These are phyloP conservation scores for Candida sp. DNA, from an alignment of 1,139 yeast species.

Conservation along the genomic window DNA sequence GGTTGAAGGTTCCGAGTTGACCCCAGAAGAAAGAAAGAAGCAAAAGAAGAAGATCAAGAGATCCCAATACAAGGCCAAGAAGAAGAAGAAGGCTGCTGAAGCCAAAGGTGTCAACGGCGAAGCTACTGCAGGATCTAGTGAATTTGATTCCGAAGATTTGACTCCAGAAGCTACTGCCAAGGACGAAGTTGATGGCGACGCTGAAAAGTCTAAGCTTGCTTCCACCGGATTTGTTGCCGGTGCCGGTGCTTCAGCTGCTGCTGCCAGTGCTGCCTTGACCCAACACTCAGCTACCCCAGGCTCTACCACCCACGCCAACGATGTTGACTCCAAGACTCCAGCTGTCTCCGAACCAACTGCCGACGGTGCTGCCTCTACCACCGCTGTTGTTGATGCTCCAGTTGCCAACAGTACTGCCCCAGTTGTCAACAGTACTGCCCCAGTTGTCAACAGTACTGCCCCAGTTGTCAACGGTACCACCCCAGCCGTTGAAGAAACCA, in stretches of 20 bases:
- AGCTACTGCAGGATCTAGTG: constrained; percentile 18
- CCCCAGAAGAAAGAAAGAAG: constrained; percentile 47
- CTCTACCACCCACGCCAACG: not conserved
- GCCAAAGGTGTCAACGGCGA: constrained; percentile 29
- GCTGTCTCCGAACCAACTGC: not conserved
- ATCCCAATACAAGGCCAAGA: constrained; percentile 49
- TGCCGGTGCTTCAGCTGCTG: constrained; percentile 12
- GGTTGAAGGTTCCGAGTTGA: constrained; percentile 21
- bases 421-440: too few relatives aligned
- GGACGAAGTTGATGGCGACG: constrained; percentile 23
- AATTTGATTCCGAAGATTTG: constrained; percentile 20
- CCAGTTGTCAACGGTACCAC: not conserved
- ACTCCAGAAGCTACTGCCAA: constrained; percentile 23
- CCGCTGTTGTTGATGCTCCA: constrained; percentile 5
- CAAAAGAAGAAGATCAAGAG: constrained; percentile 54
- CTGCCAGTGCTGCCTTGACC: constrained; percentile 8
- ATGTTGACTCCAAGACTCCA: not conserved
- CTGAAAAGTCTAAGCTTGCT: constrained; percentile 8
- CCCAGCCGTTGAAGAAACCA: constrained; percentile 8
- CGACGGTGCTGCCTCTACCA: constrained; percentile 2
- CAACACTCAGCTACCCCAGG: constrained; percentile 2
- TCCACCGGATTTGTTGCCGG: constrained; percentile 11
- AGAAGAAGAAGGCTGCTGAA: constrained; percentile 48
- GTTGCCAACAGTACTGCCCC: constrained; percentile 6
- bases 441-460: too few relatives aligned